These are phyloP conservation scores for Mycogone perniciosa DNA, from an alignment of 2,329 filamentous ascomycete genomes.

Conservation along the genomic window DNA sequence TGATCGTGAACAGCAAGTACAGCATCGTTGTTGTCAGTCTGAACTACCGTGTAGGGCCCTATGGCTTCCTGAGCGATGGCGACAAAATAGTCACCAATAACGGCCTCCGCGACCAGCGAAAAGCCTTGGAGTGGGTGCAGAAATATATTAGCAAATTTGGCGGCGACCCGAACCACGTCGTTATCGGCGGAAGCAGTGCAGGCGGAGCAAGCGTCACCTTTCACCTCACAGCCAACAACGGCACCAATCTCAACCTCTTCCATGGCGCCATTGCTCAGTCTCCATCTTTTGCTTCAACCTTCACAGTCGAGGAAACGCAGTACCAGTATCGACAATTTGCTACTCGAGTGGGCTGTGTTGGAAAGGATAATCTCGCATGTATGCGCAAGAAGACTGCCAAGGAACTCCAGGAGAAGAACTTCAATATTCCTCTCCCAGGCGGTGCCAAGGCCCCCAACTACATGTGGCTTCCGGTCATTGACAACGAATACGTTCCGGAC, in stretches of 20 bases:
- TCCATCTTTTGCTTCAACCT: constrained; percentile 43
- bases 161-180: constrained; percentile 61
- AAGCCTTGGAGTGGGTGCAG: constrained; percentile 64
- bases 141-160: constrained; percentile 61
- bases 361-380: constrained; percentile 36
- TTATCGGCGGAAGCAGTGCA: constrained; percentile 62
- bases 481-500: constrained; percentile 45
- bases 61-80: constrained; percentile 61
- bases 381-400: constrained; percentile 36
- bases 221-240: constrained; percentile 53
- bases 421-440: constrained; percentile 28
- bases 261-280: constrained; percentile 45
- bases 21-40: constrained; percentile 63
- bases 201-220: constrained; percentile 60
- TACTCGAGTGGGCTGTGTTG: constrained; percentile 35
- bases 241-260: constrained; percentile 42
- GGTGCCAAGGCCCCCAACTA: constrained; percentile 35
- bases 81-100: constrained; percentile 57
- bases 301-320: constrained; percentile 40
- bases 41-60: constrained; percentile 71
- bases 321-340: constrained; percentile 48
- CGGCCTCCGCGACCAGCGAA: constrained; percentile 64
- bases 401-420: constrained; percentile 38
- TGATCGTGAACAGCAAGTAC: constrained; percentile 51
- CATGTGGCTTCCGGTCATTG: constrained; percentile 50